Base-by-base conservation (phyloP, 2,329 filamentous ascomycete genomes). In the Ambrosiella beaveri region DNA sequence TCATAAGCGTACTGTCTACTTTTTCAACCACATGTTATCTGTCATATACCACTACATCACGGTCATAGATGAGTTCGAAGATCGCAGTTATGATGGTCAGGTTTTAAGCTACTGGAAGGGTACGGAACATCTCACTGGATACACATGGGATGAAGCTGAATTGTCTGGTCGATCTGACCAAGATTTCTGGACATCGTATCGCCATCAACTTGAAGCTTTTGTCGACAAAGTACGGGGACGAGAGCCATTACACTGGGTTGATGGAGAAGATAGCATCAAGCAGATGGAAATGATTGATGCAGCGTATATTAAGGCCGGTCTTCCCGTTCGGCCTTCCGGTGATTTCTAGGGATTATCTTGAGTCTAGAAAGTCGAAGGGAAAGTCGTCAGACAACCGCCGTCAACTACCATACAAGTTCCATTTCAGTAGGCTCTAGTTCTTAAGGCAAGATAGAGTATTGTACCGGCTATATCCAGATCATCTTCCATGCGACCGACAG, bases 351-450 rank as follows among this genome's bases (percentile, higher is more conserved):
- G 12, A n/a, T 4, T 53, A 56, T 51, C 38, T 37, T n/a, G 1
- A 57, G 35, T 38, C 13, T 61, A 82, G 64, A 77, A 81, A 2
- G 74, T 74, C 12, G 75, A 73, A 36, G 80, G 78, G 62, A 82
- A 72, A 13, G 71, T 74, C 36, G 72, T 71, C 54, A 86, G 65
- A 59, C 81, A 72, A 1, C 82, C 82, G 54, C 82, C 82, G 65
- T 86, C 84, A 0, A 79, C 71, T 7, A 85, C 68, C 52, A 85
- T 68, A 13, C 81, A 74, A 60, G 75, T 76, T 1, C 82, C 84
- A 66, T 85, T 86, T 63, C 78, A 71, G 66, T 84, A 86, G 2
- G 77, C 78, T 0, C 84, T 84, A 2, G 82, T 81, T 61, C 76
- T 71, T 54, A 79, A 80, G 2, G 78, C 79, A 65, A 87, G 71